phyloP scores from a whole-genome alignment of 2,329 filamentous ascomycete genomes.

The Biscogniauxia sp. region DNA sequence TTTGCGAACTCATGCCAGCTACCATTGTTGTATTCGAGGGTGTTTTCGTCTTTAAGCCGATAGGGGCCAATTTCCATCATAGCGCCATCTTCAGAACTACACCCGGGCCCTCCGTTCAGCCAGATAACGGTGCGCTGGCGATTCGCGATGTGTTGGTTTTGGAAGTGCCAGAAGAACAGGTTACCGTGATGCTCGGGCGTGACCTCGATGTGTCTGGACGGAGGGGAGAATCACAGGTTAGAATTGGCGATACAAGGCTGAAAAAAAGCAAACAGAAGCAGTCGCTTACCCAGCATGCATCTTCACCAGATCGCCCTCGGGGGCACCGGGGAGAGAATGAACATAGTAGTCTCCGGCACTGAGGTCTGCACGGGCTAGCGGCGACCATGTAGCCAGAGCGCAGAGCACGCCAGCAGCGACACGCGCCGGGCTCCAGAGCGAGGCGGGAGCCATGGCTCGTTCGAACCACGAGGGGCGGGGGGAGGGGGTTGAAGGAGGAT shows the following conservation, averaged over 20 bases:
- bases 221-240: constrained; percentile 3
- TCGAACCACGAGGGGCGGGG: neutral
- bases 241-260: constrained; percentile 11
- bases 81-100: constrained; percentile 94
- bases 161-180: constrained; percentile 97
- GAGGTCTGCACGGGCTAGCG: constrained; percentile 39
- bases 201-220: constrained; percentile 81
- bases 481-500: no score
- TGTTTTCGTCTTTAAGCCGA: constrained; percentile 72
- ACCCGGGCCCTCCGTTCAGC: constrained; percentile 95
- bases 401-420: constrained; percentile 32
- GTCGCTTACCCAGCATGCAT: constrained; percentile 92
- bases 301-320: constrained; percentile 75
- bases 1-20: constrained; percentile 99
- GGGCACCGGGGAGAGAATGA: constrained; percentile 77
- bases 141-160: constrained; percentile 93
- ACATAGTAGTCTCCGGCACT: constrained; percentile 88
- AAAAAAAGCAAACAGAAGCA: constrained; percentile 4
- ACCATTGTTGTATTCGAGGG: constrained; percentile 79
- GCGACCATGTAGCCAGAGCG: constrained; percentile 42
- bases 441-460: constrained; percentile 29
- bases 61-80: constrained; percentile 97
- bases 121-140: constrained; percentile 89
- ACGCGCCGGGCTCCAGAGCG: constrained; percentile 26
- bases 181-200: constrained; percentile 83